phyloP scores from a whole-genome alignment of 495 filamentous ascomycete species.

The Podospora pseudopauciseta region DNA sequence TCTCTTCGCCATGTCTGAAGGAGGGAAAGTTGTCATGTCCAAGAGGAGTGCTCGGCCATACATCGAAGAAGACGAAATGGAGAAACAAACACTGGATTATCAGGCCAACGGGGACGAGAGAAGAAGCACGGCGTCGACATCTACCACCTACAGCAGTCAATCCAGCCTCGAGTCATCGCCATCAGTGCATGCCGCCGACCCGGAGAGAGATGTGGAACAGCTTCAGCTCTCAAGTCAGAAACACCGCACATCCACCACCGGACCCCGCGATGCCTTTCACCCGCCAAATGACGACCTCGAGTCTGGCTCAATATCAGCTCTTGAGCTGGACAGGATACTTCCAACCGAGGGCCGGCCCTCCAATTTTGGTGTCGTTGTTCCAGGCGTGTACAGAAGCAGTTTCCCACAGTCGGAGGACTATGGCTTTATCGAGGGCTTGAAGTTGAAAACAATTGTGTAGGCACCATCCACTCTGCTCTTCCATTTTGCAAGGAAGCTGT shows the following conservation, averaged over 20 bases:
- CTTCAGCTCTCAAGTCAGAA: background rate
- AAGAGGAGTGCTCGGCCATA: slow-evolving; percentile 27
- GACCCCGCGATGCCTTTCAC: slow-evolving; percentile 16
- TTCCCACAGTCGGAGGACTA: slow-evolving; percentile 66
- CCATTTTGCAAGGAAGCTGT: background rate
- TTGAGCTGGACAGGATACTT: slow-evolving; percentile 13
- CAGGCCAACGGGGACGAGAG: slow-evolving; percentile 10
- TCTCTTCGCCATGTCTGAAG: slow-evolving; percentile 16
- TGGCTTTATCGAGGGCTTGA: slow-evolving; percentile 57
- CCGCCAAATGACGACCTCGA: slow-evolving; percentile 3
- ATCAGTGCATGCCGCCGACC: slow-evolving; percentile 5
- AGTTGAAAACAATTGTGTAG: slow-evolving; percentile 73
- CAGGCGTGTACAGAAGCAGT: slow-evolving; percentile 71
- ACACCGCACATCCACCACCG: background rate
- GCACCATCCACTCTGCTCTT: slow-evolving; percentile 21
- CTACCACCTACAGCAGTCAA: slow-evolving; percentile 18
- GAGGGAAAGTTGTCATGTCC: slow-evolving; percentile 23
- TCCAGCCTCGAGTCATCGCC: slow-evolving; percentile 24
- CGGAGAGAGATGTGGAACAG: slow-evolving; percentile 4
- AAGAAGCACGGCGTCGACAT: slow-evolving; percentile 16
- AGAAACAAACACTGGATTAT: slow-evolving; percentile 10
- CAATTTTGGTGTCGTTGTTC: slow-evolving; percentile 65
- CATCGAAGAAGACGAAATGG: slow-evolving; percentile 26
- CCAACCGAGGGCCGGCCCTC: slow-evolving; percentile 41
- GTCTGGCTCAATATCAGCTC: background rate